A percentile compares a stretch with the other conserved stretches of the same genome.
These are phyloP conservation scores for Solanum hybrid DNA, from an alignment of 305 asterid genomes.

Conservation along the genomic window DNA sequence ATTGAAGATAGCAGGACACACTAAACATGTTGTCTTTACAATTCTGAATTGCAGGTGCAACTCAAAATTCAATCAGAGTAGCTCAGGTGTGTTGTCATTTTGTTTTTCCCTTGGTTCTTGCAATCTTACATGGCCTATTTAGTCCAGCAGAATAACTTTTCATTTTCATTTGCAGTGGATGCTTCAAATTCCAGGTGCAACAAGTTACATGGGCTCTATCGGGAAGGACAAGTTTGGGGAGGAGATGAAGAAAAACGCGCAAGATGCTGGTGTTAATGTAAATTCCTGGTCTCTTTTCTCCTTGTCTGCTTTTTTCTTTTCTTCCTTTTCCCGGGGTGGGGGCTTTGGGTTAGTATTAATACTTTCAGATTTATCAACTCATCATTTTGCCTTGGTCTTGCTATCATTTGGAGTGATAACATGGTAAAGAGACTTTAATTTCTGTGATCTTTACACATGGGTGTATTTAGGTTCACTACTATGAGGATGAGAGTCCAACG, in stretches of 20 bases:
- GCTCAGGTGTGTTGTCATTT: conserved; percentile 24
- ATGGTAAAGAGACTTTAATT: neutral
- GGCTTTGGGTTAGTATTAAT: neutral
- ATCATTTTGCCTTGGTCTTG: neutral
- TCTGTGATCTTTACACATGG: neutral
- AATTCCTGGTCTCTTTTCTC: conserved; percentile 9
- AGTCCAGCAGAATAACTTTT: neutral
- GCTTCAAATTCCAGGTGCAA: conserved; percentile 90
- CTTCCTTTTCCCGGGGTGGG: neutral
- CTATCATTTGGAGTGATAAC: neutral
- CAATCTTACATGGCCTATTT: neutral
- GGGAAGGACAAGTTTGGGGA: conserved; percentile 95
- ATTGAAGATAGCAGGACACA: neutral
- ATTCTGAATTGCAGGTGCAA: conserved; percentile 27
- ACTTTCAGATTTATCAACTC: neutral
- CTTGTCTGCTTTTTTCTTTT: too few relatives aligned
- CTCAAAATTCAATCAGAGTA: conserved; percentile 45
- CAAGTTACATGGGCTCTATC: conserved; percentile 82
- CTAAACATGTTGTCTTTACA: neutral
- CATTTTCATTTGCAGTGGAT: conserved; percentile 61
- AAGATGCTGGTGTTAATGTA: conserved; percentile 69
- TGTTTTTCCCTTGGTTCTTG: neutral
- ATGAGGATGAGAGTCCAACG: conserved; percentile 79
- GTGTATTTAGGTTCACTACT: conserved; percentile 60
- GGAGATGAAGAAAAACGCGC: conserved; percentile 81